phyloP scores from a whole-genome alignment of 2,329 filamentous ascomycete species.

The Raffaelea arxii region DNA sequence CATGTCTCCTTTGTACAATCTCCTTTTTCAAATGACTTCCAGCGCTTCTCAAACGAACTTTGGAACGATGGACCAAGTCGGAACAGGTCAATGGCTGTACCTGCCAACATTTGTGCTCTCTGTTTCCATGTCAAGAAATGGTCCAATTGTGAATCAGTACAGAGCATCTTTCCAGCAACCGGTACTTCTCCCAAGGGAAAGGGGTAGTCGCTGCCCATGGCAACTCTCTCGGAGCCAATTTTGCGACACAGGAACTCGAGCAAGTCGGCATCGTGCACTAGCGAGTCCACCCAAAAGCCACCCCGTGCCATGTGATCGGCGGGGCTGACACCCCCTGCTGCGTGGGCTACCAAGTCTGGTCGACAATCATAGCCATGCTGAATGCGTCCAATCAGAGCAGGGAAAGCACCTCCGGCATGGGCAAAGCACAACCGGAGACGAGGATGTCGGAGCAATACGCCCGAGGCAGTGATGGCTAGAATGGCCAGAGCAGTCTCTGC shows the following conservation, averaged over 20 bases:
- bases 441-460: conserved; percentile 1
- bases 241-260: conserved; percentile 4
- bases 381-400: conserved; percentile 2
- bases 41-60: not conserved
- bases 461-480: not conserved
- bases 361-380: conserved; percentile 4
- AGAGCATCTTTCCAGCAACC: conserved; percentile 2
- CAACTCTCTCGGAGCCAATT: not conserved
- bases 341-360: conserved; percentile 1
- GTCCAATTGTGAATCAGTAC: not conserved
- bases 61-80: not conserved
- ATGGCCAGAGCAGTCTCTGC: conserved; percentile 2
- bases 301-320: not conserved
- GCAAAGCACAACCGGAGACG: conserved; percentile 3
- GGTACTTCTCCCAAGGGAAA: conserved; percentile 4
- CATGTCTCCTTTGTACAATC: too few relatives aligned
- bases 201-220: conserved; percentile 4
- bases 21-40: conserved; percentile 1
- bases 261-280: conserved; percentile 4
- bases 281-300: conserved; percentile 3
- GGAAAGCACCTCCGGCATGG: conserved; percentile 2
- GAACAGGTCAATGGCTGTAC: conserved; percentile 1
- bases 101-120: not conserved
- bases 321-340: conserved; percentile 2
- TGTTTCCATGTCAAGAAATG: conserved; percentile 1